These are phyloP conservation scores for Nadsonia starkeyi-henricii DNA, from an alignment of 1,139 yeast species.

Conservation along the genomic window DNA sequence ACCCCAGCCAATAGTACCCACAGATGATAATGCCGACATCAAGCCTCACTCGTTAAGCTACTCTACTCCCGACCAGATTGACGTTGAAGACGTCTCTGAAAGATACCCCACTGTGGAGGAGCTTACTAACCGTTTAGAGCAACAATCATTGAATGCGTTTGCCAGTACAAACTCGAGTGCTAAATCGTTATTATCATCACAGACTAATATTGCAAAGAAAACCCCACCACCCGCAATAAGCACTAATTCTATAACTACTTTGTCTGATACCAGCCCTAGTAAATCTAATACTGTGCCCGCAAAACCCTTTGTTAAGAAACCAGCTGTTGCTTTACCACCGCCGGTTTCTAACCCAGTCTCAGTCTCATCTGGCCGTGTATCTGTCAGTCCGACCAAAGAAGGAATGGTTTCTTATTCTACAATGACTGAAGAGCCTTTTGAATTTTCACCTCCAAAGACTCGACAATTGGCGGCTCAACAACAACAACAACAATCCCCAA, in stretches of 20 bases:
- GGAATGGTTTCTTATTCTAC: too few species aligned
- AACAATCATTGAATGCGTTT: conserved; percentile 9
- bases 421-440: too few species aligned
- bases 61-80: conserved; percentile 4
- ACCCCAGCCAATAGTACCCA: conserved; percentile 4
- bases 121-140: conserved; percentile 17
- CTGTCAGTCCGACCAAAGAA: too few species aligned
- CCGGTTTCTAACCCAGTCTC: too few species aligned
- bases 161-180: conserved; percentile 1
- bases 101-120: conserved; percentile 25
- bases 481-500: background rate
- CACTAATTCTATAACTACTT: background rate
- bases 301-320: too few species aligned
- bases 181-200: conserved; percentile 3
- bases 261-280: conserved; percentile 9
- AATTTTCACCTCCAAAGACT: background rate
- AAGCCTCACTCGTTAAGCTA: background rate
- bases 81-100: conserved; percentile 13
- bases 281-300: too few species aligned
- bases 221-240: background rate
- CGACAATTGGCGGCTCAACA: conserved; percentile 1
- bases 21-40: background rate
- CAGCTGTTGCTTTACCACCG: too few species aligned
- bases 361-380: too few species aligned
- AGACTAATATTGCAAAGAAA: background rate